Base-by-base conservation (phyloP, 192 early-diverging fungal species). In the Gamsiella multidivaricata region DNA sequence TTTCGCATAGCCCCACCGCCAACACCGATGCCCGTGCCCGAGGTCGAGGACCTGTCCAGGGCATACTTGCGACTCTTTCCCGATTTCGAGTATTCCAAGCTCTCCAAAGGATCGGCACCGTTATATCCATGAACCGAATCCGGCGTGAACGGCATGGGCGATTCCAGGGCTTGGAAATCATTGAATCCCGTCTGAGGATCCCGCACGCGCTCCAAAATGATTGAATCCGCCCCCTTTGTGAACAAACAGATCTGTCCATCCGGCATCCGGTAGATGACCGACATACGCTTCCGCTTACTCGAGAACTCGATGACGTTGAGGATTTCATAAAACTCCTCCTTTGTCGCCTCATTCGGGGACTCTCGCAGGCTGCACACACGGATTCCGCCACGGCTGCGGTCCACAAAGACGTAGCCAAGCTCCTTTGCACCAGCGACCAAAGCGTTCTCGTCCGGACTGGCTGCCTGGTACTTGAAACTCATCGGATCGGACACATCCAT, bases 141-240 rank as follows among this genome's bases (percentile, higher is more conserved):
- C 2, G 63, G 64, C 8, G 57, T 62, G 17, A 66, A 65, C 2
- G 67, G 58, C 41, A 61, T 61, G 12, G 68, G 64, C 0, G 65
- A 61, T 14, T 68, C 69, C 50, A 63, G 11, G 42, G 46, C 64
- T n/a, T 68, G 53, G 51, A 68, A 63, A n/a, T 68, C 65, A 7
- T 36, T 45, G 18, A 70, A 53, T 15, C 69, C 70, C 10, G 69
- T 80, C 22, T 70, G 57, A 25, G 70, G 70, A 41, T 69, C 65
- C 31, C 65, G 65, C 18, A 92, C 80, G 2, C 91, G 84, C 54
- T 89, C 91, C 56, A 94, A 80, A 54, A 97, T 87, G 23, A 94
- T 90, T 8, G 94, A 94, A 75, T 97, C 95, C 2, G 95, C 95
- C 28, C 96, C 96, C 84, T 97, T 96, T 80, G 91, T 92, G 71